These are phyloP conservation scores for Rhododendron williamsianum DNA, from an alignment of 148 eudicot genomes.

Conservation along the genomic window DNA sequence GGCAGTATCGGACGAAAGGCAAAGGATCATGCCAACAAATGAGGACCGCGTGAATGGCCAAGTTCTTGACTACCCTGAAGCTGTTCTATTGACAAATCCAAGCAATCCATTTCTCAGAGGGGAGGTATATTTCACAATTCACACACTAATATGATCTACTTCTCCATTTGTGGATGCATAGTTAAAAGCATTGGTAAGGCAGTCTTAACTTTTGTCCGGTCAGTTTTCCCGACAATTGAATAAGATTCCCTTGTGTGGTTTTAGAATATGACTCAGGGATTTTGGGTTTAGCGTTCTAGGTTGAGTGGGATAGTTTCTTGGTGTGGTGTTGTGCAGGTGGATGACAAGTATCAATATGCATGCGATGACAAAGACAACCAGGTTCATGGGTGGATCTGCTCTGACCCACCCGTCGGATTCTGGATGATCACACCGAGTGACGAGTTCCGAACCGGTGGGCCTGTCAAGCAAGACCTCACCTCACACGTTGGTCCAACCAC, in stretches of 20 bases:
- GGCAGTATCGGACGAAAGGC: slow-evolving; percentile 61
- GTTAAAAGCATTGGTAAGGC: background rate
- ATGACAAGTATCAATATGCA: slow-evolving; percentile 63
- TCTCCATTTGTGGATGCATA: background rate
- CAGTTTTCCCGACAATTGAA: background rate
- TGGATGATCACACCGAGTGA: slow-evolving; percentile 58
- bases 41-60: slow-evolving; percentile 39
- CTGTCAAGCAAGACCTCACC: slow-evolving; percentile 63
- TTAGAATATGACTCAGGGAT: background rate
- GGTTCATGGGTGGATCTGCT: slow-evolving; percentile 67
- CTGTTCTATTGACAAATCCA: slow-evolving; percentile 51
- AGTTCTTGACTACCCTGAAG: slow-evolving; percentile 54
- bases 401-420: slow-evolving; percentile 39
- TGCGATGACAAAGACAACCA: slow-evolving; percentile 46
- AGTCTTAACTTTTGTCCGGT: background rate
- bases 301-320: background rate
- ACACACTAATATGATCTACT: background rate
- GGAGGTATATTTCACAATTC: slow-evolving; percentile 30
- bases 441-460: slow-evolving; percentile 59
- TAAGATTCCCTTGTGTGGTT: background rate
- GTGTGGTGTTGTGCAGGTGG: slow-evolving; percentile 32
- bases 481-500: slow-evolving; percentile 58
- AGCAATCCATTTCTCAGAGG: slow-evolving; percentile 30
- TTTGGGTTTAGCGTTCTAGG: background rate
- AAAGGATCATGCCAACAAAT: slow-evolving; percentile 58